Evolutionary conservation across 768 basidiomycete species (phyloP).

Genomic region (Serendipita vermifera): DNA sequence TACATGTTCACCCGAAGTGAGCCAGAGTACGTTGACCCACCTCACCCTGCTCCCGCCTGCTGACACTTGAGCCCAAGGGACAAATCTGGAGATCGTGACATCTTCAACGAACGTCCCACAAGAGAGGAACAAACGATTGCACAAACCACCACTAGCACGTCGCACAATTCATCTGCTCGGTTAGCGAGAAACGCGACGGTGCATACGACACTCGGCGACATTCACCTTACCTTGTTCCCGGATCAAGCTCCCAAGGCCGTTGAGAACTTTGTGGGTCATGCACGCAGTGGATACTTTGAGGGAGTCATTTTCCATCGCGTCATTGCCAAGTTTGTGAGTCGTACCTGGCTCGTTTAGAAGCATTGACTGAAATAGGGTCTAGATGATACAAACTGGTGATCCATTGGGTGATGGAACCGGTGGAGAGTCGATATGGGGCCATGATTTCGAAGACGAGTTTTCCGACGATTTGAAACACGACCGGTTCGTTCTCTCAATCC

Average conservation of each 20-base stretch:
- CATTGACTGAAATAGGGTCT: slow-evolving; percentile 6
- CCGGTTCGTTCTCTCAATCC: slow-evolving; percentile 36
- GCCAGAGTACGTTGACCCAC: slow-evolving; percentile 55
- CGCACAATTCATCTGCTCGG: slow-evolving; percentile 42
- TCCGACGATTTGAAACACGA: slow-evolving; percentile 81
- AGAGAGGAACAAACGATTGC: slow-evolving; percentile 90
- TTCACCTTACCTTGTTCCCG: slow-evolving; percentile 80
- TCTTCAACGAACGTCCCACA: slow-evolving; percentile 96
- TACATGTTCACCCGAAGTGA: slow-evolving; percentile 87
- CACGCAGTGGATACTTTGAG: slow-evolving; percentile 82
- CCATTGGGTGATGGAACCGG: slow-evolving; percentile 92
- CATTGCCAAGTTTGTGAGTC: slow-evolving; percentile 78
- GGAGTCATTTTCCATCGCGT: slow-evolving; percentile 92
- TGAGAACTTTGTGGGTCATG: slow-evolving; percentile 93
- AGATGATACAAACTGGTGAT: slow-evolving; percentile 93
- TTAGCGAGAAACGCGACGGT: slow-evolving; percentile 74
- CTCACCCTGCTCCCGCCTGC: not conserved
- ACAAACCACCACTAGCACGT: slow-evolving; percentile 30
- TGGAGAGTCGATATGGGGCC: slow-evolving; percentile 80
- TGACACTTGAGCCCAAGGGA: not conserved
- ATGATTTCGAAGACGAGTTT: slow-evolving; percentile 90
- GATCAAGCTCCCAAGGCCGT: slow-evolving; percentile 88
- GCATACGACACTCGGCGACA: slow-evolving; percentile 92
- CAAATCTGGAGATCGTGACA: slow-evolving; percentile 57
- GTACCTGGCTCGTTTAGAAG: no score